Base-by-base conservation (phyloP, 495 filamentous ascomycete genomes). In the Lasiosphaeria hispida region DNA sequence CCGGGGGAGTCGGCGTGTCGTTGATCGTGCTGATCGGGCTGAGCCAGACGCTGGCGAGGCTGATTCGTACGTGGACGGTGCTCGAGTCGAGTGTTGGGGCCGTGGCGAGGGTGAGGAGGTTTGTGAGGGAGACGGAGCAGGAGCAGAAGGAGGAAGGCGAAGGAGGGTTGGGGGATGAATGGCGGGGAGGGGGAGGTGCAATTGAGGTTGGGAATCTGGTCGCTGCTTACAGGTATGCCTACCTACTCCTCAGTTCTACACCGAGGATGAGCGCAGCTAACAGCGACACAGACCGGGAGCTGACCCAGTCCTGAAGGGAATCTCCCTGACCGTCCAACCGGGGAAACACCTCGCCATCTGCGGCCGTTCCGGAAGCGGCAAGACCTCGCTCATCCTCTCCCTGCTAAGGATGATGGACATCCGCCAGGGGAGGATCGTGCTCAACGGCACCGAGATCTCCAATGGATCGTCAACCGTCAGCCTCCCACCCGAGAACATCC, bases 11-110 rank as follows among this genome's bases (percentile, higher is more conserved):
- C 1, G 61, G 61, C 19, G 61, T 63, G 9, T 44, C 51, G 1
- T 18, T 63, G 18, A 49, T 61, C 7, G 8, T 58, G 44, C 50
- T 62, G 13, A 33, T 64, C 40, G 19, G 42, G 18, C 62, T 64
- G 33, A 64, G 37, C 5, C 34, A 30, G 34, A 30, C 43, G 33
- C 48, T 62, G 10, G 58, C 45, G 40, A 41, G 47, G 59, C 18
- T 47, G 37, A 38, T 64, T 36, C 59, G 48, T 37, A 34, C 54
- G 13, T 81, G 72, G 70, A 77, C 77, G 0, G 34, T 63, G 45
- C 58, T 83, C 10, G 78, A 83, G 51, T 78, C 72, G 2, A 77
- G 72, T 0, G 68, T 82, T 30, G 79, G 76, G 9, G 77, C 78
- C 0, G 70, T 83, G 3, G 60, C 74, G 7, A 64, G 78, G 7